Conservation (phyloP, 345 rosid genomes). For the Sonneratia alba region DNA sequence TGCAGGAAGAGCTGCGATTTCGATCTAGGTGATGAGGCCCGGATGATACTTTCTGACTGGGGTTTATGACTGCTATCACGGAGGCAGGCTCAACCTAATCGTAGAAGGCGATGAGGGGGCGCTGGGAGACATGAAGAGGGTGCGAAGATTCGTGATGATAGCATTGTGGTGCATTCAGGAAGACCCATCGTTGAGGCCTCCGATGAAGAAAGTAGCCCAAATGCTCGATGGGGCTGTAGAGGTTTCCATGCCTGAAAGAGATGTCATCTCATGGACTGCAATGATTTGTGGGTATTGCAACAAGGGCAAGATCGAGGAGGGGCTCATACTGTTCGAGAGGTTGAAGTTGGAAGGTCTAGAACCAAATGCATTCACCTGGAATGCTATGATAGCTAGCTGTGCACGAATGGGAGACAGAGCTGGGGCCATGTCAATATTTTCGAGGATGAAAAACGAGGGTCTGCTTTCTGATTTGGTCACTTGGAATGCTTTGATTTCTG, state of each 20-base stretch:
- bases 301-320: slow-evolving; percentile 20
- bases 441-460: slow-evolving; percentile 32
- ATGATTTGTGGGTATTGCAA: slow-evolving; percentile 40
- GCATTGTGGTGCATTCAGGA: too few species aligned
- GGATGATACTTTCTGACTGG: too few species aligned
- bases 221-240: slow-evolving; percentile 36
- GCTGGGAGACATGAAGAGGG: too few species aligned
- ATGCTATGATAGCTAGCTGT: slow-evolving; percentile 26
- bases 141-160: too few species aligned
- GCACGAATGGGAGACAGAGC: slow-evolving; percentile 32
- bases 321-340: slow-evolving; percentile 25
- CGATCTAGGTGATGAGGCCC: too few species aligned
- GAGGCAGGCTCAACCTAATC: too few species aligned
- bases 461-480: slow-evolving; percentile 35
- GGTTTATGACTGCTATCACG: too few species aligned
- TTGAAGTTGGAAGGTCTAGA: slow-evolving; percentile 35
- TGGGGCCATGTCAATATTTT: slow-evolving; percentile 19
- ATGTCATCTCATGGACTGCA: slow-evolving; percentile 42
- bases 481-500: slow-evolving; percentile 51
- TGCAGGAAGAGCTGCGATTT: too few species aligned
- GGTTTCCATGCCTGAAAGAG: slow-evolving; percentile 24
- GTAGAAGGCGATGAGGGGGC: too few species aligned
- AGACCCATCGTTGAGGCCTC: slow-evolving; percentile 43
- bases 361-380: slow-evolving; percentile 42
- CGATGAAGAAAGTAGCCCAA: slow-evolving; percentile 33